Base-by-base conservation (phyloP, 192 early-diverging fungal species). In the Coemansia aciculifera region DNA sequence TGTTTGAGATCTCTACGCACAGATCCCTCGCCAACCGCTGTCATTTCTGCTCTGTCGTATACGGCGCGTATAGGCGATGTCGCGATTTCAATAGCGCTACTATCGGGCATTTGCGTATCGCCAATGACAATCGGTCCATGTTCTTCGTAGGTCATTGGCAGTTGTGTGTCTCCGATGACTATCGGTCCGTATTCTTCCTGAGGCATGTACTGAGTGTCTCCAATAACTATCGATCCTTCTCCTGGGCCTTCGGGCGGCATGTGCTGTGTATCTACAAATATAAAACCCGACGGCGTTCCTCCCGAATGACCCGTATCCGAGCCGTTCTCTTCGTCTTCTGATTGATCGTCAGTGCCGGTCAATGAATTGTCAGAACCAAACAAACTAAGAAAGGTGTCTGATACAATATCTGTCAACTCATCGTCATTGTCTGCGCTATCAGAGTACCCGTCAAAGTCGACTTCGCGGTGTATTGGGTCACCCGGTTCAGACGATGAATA, bases 121-220 rank as follows among this genome's bases (percentile, higher is more conserved):
- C 54, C 54, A 32, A 57, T 57, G 54, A 34, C 31, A n/a, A 57
- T 57, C 31, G 54, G 15, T 17, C 54, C 54, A 2, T 12, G 21
- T n/a, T n/a, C 51, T 19, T 2, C 34, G 8, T 24, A 32, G 5
- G 5, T 19, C 12, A 3, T n/a, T 37, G 54, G 32, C 12, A 34
- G 31, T 43, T 72, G 71, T 2, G 64, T 60, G 17, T 43, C 38
- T 29, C 52, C 56, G 32, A 68, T 61, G 31, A 60, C 57, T 46
- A 68, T 68, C 11, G 66, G 66, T 3, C 17, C 29, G 2, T 57
- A 9, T 12, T 34, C 54, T 57, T 27, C 51, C 3, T 31, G 24
- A 32, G 54, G 29, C 29, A 23, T 32, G 54, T 34, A 57, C 29
- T 57, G 54, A 12, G 54, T 57, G 15, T 31, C 54, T 32, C 24